Base-by-base conservation (phyloP, 805 yeast genomes). In the Zygosaccharomyces kombuchaensis region DNA sequence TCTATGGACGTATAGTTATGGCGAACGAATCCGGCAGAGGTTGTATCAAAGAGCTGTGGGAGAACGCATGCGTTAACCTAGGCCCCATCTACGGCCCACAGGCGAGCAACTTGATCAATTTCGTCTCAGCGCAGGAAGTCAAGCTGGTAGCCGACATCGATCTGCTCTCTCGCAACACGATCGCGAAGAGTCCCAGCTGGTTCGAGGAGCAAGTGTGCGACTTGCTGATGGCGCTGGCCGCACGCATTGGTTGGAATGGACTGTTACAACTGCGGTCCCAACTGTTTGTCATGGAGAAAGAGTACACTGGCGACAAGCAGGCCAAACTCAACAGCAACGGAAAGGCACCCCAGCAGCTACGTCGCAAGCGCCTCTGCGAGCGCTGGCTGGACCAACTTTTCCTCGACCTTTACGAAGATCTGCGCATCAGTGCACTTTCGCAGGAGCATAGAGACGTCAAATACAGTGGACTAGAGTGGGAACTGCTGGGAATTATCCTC, bases 211-310 rank as follows among this genome's bases (percentile, higher is more conserved):
- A 67, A 43, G 87, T 86, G 1, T 91, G 87, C 62, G 82, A 81
- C 35, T 65, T 89, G 45, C 65, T 91, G 46, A 80, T 95, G 4
- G 71, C 79, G 7, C 75, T 93, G 52, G 79, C 82, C 2, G 75
- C 82, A 14, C 67, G 73, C 19, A 70, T 82, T 34, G 96, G 96
- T 3, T 91, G 99, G 99, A 87, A 87, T 54, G 77, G 75, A 29
- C 64, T 88, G 29, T 72, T 90, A 53, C 70, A 72, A 46, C 58
- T 82, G 31, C 78, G 96, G 47, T 79, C 89, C 1, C 68, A 73
- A 14, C 81, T 85, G 0, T 91, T 91, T 66, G 79, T 87, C 8
- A 91, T 91, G 89, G 87, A 81, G 57, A 80, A 76, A 34, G 91
- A 85, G 58, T 80, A 80, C 54, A 17, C 47, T 8, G 50, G 47